phyloP scores from a whole-genome alignment of 345 rosid genomes.

The Conringia planisiliqua region DNA sequence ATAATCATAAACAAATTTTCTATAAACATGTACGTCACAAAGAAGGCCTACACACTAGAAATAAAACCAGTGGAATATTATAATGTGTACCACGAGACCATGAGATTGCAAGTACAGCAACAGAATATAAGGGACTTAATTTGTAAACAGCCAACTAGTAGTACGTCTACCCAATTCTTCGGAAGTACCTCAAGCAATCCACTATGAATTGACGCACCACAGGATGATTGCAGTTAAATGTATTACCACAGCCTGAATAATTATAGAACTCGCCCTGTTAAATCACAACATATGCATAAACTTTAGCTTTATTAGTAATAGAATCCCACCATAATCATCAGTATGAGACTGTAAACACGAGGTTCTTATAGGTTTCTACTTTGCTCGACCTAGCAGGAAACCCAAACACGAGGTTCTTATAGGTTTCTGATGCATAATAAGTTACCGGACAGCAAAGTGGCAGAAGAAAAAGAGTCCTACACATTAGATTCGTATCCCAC shows the following conservation, averaged over 20 bases:
- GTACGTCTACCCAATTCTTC: not conserved
- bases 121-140: not conserved
- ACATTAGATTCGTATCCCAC: not conserved
- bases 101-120: not conserved
- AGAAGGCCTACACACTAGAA: not conserved
- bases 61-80: not conserved
- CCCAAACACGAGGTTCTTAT: not conserved
- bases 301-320: not conserved
- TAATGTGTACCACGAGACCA: not conserved
- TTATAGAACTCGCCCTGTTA: slow-evolving; percentile 93
- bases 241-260: slow-evolving; percentile 98
- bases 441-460: not conserved
- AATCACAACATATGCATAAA: slow-evolving; percentile 7
- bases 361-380: not conserved
- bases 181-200: slow-evolving; percentile 79
- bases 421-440: slow-evolving; percentile 17
- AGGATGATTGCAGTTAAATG: slow-evolving; percentile 98
- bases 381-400: not conserved
- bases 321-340: not conserved
- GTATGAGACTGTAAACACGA: slow-evolving; percentile 1
- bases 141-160: not conserved
- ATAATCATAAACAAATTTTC: not conserved
- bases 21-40: not conserved
- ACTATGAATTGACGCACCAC: slow-evolving; percentile 84
- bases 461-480: not conserved